Conservation (phyloP, 331 rosid species). For the Pyrus hybrid region DNA sequence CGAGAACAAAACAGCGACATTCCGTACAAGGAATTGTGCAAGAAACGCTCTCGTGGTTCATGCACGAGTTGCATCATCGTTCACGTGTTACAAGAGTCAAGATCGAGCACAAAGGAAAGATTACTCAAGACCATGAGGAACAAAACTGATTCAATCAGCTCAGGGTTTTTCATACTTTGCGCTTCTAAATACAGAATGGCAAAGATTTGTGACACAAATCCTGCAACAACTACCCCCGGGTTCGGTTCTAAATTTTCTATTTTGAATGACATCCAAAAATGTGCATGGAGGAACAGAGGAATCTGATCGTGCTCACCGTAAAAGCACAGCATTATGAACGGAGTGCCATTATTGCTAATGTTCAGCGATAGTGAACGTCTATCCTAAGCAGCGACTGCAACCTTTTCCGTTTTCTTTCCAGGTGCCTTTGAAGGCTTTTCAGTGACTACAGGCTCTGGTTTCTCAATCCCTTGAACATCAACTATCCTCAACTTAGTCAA, state of each 20-base stretch:
- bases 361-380: not conserved
- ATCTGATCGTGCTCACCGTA: not conserved
- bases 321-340: not conserved
- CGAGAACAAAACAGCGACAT: not conserved
- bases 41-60: not conserved
- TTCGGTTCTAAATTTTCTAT: conserved; percentile 2
- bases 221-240: not conserved
- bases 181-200: conserved; percentile 9
- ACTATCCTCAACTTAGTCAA: conserved; percentile 85
- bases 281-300: not conserved
- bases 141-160: conserved; percentile 5
- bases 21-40: not conserved
- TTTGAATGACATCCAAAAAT: conserved; percentile 15
- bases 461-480: conserved; percentile 81
- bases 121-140: conserved; percentile 16
- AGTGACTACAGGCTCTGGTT: conserved; percentile 25
- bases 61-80: not conserved
- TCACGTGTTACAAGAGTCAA: not conserved
- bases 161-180: conserved; percentile 11
- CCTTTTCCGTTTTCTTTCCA: conserved; percentile 55
- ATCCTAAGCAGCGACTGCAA: conserved; percentile 50
- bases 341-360: conserved; percentile 2
- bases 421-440: conserved; percentile 53
- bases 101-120: not conserved
- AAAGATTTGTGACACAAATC: not conserved